phyloP scores from a whole-genome alignment of 139 green algal species.

The Chlorella sp. region DNA sequence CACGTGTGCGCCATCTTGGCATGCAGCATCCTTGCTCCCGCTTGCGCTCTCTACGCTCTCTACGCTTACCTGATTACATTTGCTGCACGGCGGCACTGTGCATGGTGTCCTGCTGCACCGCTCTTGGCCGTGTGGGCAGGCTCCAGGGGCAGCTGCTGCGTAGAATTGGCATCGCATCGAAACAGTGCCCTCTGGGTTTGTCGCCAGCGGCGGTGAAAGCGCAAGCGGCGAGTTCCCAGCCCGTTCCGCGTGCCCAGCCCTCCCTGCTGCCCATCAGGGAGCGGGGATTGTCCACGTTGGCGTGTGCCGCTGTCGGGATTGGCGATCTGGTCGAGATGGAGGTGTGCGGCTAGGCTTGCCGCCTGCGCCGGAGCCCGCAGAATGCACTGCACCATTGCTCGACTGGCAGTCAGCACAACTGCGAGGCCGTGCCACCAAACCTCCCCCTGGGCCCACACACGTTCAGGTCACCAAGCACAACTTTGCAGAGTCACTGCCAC shows the following conservation, averaged over 20 bases:
- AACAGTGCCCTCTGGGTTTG: not conserved
- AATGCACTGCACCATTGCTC: not conserved
- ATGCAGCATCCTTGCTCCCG: no score
- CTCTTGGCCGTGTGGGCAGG: no score
- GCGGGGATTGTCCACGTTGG: not conserved
- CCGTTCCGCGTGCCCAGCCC: not conserved
- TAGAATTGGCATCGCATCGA: not conserved
- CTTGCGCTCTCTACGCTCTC: no score
- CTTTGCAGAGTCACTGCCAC: conserved; percentile 63
- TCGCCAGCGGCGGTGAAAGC: not conserved
- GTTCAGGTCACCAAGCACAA: conserved; percentile 73
- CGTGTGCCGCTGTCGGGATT: not conserved
- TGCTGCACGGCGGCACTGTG: no score
- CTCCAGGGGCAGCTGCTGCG: not conserved
- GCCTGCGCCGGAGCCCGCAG: not conserved
- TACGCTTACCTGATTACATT: no score
- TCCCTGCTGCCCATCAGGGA: not conserved
- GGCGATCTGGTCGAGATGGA: not conserved
- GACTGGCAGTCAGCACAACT: not conserved
- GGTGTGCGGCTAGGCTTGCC: not conserved
- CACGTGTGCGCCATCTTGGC: not conserved
- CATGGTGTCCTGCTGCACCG: no score
- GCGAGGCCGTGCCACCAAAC: not conserved
- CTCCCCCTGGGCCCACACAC: not conserved
- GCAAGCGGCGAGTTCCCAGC: not conserved